Percentiles rank a stretch among this genome's conserved stretches.
Conservation (phyloP, 495 filamentous ascomycete genomes). For the Neurospora sp. region DNA sequence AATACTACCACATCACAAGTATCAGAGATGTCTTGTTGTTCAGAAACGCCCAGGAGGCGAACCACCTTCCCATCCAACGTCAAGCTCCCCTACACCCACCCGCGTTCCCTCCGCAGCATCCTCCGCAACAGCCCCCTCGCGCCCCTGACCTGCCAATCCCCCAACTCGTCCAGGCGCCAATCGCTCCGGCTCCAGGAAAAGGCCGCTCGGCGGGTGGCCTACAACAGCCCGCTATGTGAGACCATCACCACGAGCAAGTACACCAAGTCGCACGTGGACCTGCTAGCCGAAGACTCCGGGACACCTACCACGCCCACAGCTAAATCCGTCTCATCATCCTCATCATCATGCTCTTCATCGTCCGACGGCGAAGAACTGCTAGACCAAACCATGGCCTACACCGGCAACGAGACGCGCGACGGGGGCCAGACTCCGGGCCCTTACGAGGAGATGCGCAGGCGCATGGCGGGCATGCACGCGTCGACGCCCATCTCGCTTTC, state of each 20-base stretch:
- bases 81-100: constrained; percentile 52
- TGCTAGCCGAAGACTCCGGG: constrained; percentile 36
- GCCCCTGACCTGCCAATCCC: constrained; percentile 33
- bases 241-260: constrained; percentile 47
- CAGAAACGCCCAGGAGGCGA: constrained; percentile 21
- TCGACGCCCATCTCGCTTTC: constrained; percentile 22
- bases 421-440: constrained; percentile 47
- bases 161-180: constrained; percentile 35
- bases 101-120: constrained; percentile 59
- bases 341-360: constrained; percentile 13
- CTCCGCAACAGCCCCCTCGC: constrained; percentile 65
- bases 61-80: constrained; percentile 23
- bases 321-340: background rate
- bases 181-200: constrained; percentile 41
- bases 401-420: constrained; percentile 38
- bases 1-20: background rate
- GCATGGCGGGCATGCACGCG: constrained; percentile 35
- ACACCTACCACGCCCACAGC: constrained; percentile 35
- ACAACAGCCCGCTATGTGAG: constrained; percentile 42
- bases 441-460: constrained; percentile 46
- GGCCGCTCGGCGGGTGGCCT: constrained; percentile 38
- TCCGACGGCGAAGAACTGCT: constrained; percentile 22
- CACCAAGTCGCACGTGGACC: constrained; percentile 45
- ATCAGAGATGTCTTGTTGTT: constrained; percentile 13
- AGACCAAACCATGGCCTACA: constrained; percentile 38